Base-by-base conservation (phyloP, 805 yeast species). In the Schizosaccharomyces osmophilus region DNA sequence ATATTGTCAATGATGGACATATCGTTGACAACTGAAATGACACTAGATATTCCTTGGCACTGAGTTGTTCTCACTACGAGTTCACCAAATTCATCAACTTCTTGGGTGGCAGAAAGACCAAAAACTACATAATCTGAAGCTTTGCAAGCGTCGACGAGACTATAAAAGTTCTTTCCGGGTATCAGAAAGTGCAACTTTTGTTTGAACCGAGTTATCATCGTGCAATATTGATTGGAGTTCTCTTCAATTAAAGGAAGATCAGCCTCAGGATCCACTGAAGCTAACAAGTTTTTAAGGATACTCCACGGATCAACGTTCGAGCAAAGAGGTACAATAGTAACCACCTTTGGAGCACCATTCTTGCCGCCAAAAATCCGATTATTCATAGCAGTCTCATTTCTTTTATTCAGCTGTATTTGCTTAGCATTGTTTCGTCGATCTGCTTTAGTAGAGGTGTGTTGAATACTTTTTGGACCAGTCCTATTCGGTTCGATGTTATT, bases 31-130 rank as follows among this genome's bases (percentile, higher is more conserved):
- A 86, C 87, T 36, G 94, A 93, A 62, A 84, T 74, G 1, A 82
- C 82, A 3, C 87, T 80, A 0, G 95, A 83, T 15, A 89, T 84
- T 75, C 97, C 97, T 74, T 94, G 98, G 15, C 89, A 79, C 68
- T 86, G 87, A 43, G 89, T 78, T 1, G 95, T 86, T 72, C 97
- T 81, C 62, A 93, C 76, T 36, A 89, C 81, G 68, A 87, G 89
- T 73, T 93, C 98, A 59, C 97, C 97, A 67, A 81, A 79, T 48
- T 77, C 78, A 65, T 84, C 88, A 61, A 90, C 90, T 73, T 93
- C 97, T 59, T 82, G 79, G 22, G 79, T 75, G 6, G 95, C 95
- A 62, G 95, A 87, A 54, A 93, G 74, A n/a, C 89, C 94, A 70
- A 93, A 85, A 0, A 94, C 74, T 2, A 88, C 93, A 69, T 81